Percentiles rank a stretch among this genome's conserved stretches.
phyloP scores from a whole-genome alignment of 2,329 filamentous ascomycete genomes.

The Aotearoamyces nothofagi region DNA sequence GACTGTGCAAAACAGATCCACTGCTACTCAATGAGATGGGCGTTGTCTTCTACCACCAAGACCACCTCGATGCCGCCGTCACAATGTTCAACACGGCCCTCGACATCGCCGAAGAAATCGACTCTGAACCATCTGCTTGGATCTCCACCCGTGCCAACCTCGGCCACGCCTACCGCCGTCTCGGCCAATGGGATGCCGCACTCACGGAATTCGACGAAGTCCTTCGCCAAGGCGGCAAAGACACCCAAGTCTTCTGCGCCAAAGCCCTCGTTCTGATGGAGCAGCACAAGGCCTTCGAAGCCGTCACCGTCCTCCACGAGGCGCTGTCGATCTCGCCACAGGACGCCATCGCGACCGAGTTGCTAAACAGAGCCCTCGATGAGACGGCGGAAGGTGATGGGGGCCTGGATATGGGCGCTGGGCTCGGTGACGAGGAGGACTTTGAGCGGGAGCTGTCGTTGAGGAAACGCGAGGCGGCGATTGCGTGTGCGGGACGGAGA shows the following conservation, averaged over 20 bases:
- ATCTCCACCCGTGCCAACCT: conserved; percentile 76
- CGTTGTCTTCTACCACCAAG: conserved; percentile 88
- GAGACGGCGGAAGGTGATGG: conserved; percentile 32
- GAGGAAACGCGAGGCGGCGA: conserved; percentile 28
- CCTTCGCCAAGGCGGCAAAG: conserved; percentile 65
- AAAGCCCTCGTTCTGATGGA: conserved; percentile 79
- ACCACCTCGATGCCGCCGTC: conserved; percentile 59
- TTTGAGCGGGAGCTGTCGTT: conserved; percentile 37
- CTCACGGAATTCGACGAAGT: conserved; percentile 78
- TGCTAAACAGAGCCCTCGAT: conserved; percentile 56
- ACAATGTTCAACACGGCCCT: conserved; percentile 68
- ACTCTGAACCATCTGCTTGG: conserved; percentile 71
- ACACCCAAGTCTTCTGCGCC: conserved; percentile 62
- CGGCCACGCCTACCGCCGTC: conserved; percentile 69
- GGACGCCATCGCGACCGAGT: conserved; percentile 66
- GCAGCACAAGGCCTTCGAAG: conserved; percentile 57
- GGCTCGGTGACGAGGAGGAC: conserved; percentile 23
- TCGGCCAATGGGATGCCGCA: conserved; percentile 53
- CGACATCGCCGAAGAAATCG: conserved; percentile 62
- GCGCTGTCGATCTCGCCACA: conserved; percentile 66
- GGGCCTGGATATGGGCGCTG: conserved; percentile 7
- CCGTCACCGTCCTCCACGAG: conserved; percentile 71
- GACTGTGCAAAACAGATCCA: conserved; percentile 71
- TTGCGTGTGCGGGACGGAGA: conserved; percentile 11
- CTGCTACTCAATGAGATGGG: conserved; percentile 91